Evolutionary conservation across 2,329 filamentous ascomycete genomes (phyloP), one percentile per base, ranked within the genome.

Genomic region (Calycina herbarum): DNA sequence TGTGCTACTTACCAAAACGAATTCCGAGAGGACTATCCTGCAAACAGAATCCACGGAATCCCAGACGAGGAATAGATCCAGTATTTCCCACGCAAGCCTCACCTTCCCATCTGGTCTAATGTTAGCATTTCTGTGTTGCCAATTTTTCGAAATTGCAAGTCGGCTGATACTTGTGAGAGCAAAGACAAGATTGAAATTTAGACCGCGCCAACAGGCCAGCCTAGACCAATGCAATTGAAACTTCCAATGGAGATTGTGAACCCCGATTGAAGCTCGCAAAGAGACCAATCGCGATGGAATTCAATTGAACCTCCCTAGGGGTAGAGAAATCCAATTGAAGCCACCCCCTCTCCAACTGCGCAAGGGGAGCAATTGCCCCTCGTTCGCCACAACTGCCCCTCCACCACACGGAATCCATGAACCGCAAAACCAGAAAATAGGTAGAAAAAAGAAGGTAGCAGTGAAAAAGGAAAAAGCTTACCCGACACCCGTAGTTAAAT

Each of bases 401-500:
- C 42, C 5, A 8, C 42, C 17, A 17, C 42, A 13, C n/a, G 42
- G n/a, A n/a, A 20, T 48, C 42, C 17, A 48, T 1, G 17, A 48
- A 48, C 8, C 5, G 5, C 42, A 20, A 20, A 56, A 20, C 17
- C 27, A 56, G n/a, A n/a, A 54, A 54, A 5, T 3, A 54, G n/a
- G 15, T 56, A 27, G 51, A 11, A 6, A 29, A 20, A 27, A 13
- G 13, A 13, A 11, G 2, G 51, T 29, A 13, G 17, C 45, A 62
- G 27, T 1, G 0, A 24, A 29, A 42, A 56, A 17, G 5, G 31
- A 54, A 15, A 10, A 17, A 33, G 45, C 61, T 58, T 40, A 63
- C 61, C 75, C 75, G 24, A 89, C 89, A 77, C 94, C 94, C 0
- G 94, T 97, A 2, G 95, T 98, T 68, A 99, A 78, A 77, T 98